Evolutionary conservation across 495 filamentous ascomycete species (phyloP).

Genomic region (Gamarada debralockiae): DNA sequence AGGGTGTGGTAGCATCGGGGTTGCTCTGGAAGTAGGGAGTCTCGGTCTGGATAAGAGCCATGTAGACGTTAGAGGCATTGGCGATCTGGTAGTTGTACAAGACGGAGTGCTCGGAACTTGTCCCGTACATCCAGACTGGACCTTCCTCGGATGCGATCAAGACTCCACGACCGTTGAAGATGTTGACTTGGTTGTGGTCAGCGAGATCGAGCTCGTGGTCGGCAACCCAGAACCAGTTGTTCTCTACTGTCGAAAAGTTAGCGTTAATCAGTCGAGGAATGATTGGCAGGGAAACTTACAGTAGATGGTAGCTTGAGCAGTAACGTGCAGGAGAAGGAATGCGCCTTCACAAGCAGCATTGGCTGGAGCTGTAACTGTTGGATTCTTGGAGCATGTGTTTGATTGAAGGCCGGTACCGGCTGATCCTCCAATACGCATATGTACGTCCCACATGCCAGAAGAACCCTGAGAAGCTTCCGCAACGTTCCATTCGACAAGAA

Average conservation of each 20-base stretch:
- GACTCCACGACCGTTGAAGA: slow-evolving; percentile 89
- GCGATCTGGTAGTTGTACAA: slow-evolving; percentile 82
- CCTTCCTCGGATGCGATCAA: slow-evolving; percentile 34
- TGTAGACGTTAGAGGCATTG: slow-evolving; percentile 77
- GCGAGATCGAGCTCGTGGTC: slow-evolving; percentile 84
- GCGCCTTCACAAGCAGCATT: slow-evolving; percentile 59
- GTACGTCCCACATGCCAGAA: slow-evolving; percentile 86
- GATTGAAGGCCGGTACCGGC: slow-evolving; percentile 78
- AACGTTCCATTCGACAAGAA: slow-evolving; percentile 90
- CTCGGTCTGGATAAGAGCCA: slow-evolving; percentile 85
- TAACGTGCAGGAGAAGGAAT: slow-evolving; percentile 81
- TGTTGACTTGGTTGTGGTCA: slow-evolving; percentile 79
- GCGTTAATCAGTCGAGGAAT: too few species aligned
- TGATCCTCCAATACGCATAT: slow-evolving; percentile 80
- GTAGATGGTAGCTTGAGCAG: slow-evolving; percentile 65
- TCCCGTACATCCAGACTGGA: slow-evolving; percentile 70
- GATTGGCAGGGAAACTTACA: too few species aligned
- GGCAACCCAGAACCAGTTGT: slow-evolving; percentile 93
- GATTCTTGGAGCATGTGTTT: slow-evolving; percentile 69
- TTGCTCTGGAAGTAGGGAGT: slow-evolving; percentile 92
- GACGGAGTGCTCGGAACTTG: slow-evolving; percentile 81
- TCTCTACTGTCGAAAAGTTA: too few species aligned
- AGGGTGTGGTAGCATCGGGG: slow-evolving; percentile 67
- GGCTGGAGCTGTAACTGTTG: slow-evolving; percentile 45
- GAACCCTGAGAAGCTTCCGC: slow-evolving; percentile 61